phyloP scores from a whole-genome alignment of 139 green algal species.

The Tetradesmus obliquus region DNA sequence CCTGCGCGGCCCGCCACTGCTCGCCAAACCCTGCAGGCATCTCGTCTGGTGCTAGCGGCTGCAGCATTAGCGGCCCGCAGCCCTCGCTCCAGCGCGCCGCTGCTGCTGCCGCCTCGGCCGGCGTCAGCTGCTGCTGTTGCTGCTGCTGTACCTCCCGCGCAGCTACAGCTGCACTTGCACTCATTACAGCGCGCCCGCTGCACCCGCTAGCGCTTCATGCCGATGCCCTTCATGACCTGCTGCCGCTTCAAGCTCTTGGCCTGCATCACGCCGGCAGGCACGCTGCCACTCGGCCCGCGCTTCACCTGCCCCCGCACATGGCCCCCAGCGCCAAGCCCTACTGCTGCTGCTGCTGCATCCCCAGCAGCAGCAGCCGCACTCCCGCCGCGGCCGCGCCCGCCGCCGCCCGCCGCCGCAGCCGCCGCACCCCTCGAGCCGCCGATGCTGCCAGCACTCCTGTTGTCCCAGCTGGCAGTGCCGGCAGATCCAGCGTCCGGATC shows the following conservation, averaged over 20 bases:
- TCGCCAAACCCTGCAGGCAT: slow-evolving; percentile 4
- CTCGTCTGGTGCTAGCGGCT: background rate
- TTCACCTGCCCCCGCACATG: background rate
- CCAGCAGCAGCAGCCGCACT: no score
- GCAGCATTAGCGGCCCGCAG: background rate
- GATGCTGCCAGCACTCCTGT: slow-evolving; percentile 22
- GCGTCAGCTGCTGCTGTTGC: slow-evolving; percentile 5
- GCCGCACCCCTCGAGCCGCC: background rate
- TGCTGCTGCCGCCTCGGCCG: background rate
- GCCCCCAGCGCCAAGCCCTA: background rate
- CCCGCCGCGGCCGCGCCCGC: background rate
- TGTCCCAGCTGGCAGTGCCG: slow-evolving; percentile 6
- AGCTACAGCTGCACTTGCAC: background rate
- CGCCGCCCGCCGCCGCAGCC: background rate
- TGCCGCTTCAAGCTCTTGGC: slow-evolving; percentile 32
- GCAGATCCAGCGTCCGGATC: background rate
- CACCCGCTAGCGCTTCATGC: slow-evolving; percentile 15
- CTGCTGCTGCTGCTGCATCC: slow-evolving; percentile 3
- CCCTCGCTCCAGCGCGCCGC: background rate
- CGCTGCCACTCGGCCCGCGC: background rate
- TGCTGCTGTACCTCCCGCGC: background rate
- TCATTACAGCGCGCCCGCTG: background rate
- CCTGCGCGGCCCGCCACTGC: background rate
- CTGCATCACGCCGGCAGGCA: slow-evolving; percentile 7
- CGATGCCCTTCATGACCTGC: slow-evolving; percentile 28